A percentile compares a stretch with the other conserved stretches of the same genome.
Conservation (phyloP, 164 flowering plant species). For the Nelumbo lutea region DNA sequence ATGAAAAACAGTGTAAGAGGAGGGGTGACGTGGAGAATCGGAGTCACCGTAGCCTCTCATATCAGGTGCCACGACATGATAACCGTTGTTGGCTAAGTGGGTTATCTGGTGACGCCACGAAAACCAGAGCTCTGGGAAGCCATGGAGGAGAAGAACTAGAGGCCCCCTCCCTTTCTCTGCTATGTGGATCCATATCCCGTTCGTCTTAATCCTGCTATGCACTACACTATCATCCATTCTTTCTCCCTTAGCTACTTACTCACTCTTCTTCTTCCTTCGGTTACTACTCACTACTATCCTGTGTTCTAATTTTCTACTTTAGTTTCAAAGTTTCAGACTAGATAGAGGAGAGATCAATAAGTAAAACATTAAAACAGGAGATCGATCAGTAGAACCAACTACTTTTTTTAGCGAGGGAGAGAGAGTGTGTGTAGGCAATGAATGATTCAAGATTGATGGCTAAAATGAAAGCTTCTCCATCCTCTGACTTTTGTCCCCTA, state of each 20-base stretch:
- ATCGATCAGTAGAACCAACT: neutral
- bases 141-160: conserved; percentile 42
- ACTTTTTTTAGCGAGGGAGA: neutral
- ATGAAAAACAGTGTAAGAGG: conserved; percentile 35
- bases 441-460: too few species aligned
- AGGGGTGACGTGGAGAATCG: conserved; percentile 30
- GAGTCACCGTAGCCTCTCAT: conserved; percentile 51
- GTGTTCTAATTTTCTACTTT: neutral
- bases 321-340: too few species aligned
- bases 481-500: too few species aligned
- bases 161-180: conserved; percentile 17
- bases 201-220: conserved; percentile 26
- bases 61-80: conserved; percentile 49
- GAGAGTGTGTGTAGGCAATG: neutral
- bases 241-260: neutral
- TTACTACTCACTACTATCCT: neutral
- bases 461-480: too few species aligned
- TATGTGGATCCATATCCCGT: conserved; percentile 18
- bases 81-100: conserved; percentile 31
- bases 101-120: conserved; percentile 13
- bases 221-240: conserved; percentile 10
- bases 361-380: too few species aligned
- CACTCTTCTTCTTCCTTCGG: conserved; percentile 16
- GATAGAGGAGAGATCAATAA: too few species aligned
- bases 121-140: conserved; percentile 7